These are phyloP conservation scores for Coprinopsis strossmayeri DNA, from an alignment of 768 basidiomycete genomes.

Conservation along the genomic window DNA sequence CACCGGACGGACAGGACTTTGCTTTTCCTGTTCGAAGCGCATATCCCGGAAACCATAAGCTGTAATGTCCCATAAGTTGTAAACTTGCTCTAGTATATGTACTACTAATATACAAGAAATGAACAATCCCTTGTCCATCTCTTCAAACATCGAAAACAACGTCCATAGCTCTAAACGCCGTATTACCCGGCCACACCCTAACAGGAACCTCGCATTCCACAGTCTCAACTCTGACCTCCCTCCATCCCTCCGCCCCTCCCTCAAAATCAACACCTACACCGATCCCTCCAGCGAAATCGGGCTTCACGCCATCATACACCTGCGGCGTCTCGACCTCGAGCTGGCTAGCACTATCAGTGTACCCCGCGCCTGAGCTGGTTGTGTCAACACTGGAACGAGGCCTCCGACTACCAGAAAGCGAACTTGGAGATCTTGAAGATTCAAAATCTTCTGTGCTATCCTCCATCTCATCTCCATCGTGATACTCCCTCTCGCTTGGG, in stretches of 20 bases:
- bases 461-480: conserved; percentile 48
- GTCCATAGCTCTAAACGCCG: conserved; percentile 73
- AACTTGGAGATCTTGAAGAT: too few relatives aligned
- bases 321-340: too few relatives aligned
- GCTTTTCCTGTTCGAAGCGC: too few relatives aligned
- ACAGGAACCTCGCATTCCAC: conserved; percentile 95
- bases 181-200: conserved; percentile 84
- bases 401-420: too few relatives aligned
- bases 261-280: conserved; percentile 46
- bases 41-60: too few relatives aligned
- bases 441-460: conserved; percentile 34
- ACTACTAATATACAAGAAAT: neutral
- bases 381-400: too few relatives aligned
- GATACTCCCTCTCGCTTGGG: conserved; percentile 41
- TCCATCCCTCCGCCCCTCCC: conserved; percentile 58
- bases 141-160: conserved; percentile 68
- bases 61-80: neutral
- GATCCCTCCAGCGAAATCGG: conserved; percentile 41
- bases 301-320: conserved; percentile 45
- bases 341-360: too few relatives aligned
- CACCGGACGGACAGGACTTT: too few relatives aligned
- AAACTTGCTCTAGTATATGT: neutral
- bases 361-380: too few relatives aligned
- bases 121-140: neutral
- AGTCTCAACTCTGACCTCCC: conserved; percentile 67